These are phyloP conservation scores for Macroventuria anomochaeta DNA, from an alignment of 2,329 filamentous ascomycete genomes.

Conservation along the genomic window DNA sequence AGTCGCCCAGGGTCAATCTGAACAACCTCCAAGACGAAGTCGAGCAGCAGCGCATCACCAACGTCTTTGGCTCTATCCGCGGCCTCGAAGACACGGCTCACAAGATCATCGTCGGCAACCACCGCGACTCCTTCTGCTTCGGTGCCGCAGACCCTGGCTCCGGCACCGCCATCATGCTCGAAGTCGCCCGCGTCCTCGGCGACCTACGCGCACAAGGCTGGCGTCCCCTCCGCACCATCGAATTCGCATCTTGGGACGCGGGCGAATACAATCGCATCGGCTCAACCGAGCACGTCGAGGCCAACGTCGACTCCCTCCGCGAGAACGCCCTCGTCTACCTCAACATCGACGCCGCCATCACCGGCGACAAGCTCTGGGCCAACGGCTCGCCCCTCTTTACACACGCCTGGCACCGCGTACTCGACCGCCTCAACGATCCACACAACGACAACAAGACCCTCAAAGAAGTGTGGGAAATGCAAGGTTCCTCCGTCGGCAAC, in stretches of 20 bases:
- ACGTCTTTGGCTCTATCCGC: constrained; percentile 81
- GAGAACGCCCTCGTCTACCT: constrained; percentile 83
- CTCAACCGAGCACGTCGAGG: constrained; percentile 93
- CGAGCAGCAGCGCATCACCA: constrained; percentile 85
- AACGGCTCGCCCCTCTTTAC: constrained; percentile 81
- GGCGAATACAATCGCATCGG: constrained; percentile 93
- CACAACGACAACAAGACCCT: constrained; percentile 70
- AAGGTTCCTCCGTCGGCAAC: constrained; percentile 65
- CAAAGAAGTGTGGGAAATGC: constrained; percentile 75
- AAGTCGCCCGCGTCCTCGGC: constrained; percentile 84
- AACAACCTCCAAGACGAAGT: constrained; percentile 87
- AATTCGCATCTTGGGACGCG: constrained; percentile 96
- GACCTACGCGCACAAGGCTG: constrained; percentile 78
- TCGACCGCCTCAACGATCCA: constrained; percentile 78
- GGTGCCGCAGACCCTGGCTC: constrained; percentile 83
- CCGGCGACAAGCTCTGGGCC: constrained; percentile 76
- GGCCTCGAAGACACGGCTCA: constrained; percentile 86
- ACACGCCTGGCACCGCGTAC: constrained; percentile 72
- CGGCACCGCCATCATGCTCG: constrained; percentile 89
- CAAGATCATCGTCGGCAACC: constrained; percentile 88
- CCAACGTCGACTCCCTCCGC: constrained; percentile 75
- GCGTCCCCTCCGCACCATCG: constrained; percentile 90
- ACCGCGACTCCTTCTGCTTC: constrained; percentile 91
- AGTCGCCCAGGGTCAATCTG: constrained; percentile 78
- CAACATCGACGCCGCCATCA: constrained; percentile 85